Conservation (phyloP, 2,329 filamentous ascomycete species). For the Harringtonia aguacate region DNA sequence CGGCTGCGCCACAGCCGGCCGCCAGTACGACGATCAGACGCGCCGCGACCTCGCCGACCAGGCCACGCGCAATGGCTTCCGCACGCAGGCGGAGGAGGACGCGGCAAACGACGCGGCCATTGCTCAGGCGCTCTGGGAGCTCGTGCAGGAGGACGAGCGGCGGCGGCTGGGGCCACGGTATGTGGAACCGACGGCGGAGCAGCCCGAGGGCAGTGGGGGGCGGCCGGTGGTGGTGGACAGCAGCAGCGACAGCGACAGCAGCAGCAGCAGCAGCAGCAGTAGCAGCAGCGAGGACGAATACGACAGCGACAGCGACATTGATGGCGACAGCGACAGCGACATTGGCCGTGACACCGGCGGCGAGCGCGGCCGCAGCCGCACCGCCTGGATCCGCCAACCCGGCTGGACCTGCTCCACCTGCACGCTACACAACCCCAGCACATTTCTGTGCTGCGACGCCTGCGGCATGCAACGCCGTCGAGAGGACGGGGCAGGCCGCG, state of each 20-base stretch:
- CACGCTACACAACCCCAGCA: conserved; percentile 43
- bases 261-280: not conserved
- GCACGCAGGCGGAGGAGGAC: conserved; percentile 76
- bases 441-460: conserved; percentile 44
- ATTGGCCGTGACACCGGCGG: conserved; percentile 1
- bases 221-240: conserved; percentile 16
- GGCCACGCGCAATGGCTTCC: conserved; percentile 57
- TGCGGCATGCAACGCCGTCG: conserved; percentile 36
- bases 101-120: conserved; percentile 83
- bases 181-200: conserved; percentile 35
- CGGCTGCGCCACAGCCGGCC: conserved; percentile 62
- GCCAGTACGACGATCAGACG: conserved; percentile 8
- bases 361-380: no score
- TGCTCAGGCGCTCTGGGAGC: conserved; percentile 72
- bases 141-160: conserved; percentile 69
- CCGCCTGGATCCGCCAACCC: no score
- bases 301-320: not conserved
- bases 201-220: conserved; percentile 35
- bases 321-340: no score
- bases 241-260: not conserved
- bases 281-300: not conserved
- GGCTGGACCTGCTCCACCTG: conserved; percentile 44
- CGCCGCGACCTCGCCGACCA: conserved; percentile 9
- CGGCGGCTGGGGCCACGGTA: conserved; percentile 44
- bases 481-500: no score